These are phyloP conservation scores for Stachybotrys echinatus DNA, from an alignment of 2,329 filamentous ascomycete genomes.

Conservation along the genomic window DNA sequence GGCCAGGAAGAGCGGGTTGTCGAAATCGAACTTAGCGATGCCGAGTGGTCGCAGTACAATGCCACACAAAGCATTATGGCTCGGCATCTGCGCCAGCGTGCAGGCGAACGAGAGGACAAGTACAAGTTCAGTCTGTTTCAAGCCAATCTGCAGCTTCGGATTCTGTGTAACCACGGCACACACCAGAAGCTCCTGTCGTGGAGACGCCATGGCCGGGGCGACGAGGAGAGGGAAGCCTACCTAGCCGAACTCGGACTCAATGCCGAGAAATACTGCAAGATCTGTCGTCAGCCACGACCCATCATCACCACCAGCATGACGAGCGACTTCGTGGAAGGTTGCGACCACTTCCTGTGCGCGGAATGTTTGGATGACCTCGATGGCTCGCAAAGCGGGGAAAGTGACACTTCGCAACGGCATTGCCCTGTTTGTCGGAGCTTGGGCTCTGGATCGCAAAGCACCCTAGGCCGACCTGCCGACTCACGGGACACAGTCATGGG, in stretches of 20 bases:
- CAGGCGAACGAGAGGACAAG: slow-evolving; percentile 24
- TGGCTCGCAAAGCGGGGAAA: slow-evolving; percentile 4
- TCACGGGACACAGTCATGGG: background rate
- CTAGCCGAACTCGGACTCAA: slow-evolving; percentile 12
- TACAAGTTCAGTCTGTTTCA: slow-evolving; percentile 40
- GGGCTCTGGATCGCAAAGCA: background rate
- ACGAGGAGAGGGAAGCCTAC: slow-evolving; percentile 24
- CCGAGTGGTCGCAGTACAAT: slow-evolving; percentile 25
- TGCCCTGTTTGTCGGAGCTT: background rate
- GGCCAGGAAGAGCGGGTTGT: background rate
- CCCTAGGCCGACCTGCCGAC: background rate
- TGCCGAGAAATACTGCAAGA: slow-evolving; percentile 18
- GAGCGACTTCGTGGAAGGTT: slow-evolving; percentile 15
- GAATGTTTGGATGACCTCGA: slow-evolving; percentile 18
- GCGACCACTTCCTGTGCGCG: slow-evolving; percentile 23
- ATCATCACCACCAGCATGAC: slow-evolving; percentile 15
- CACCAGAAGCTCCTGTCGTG: slow-evolving; percentile 39
- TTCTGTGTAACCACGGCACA: slow-evolving; percentile 46
- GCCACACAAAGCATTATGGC: slow-evolving; percentile 28
- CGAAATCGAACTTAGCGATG: slow-evolving; percentile 1
- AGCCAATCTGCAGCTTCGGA: slow-evolving; percentile 36
- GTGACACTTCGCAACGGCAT: background rate
- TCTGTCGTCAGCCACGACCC: slow-evolving; percentile 27
- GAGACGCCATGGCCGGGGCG: slow-evolving; percentile 19
- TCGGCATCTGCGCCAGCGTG: slow-evolving; percentile 30